These are phyloP conservation scores for Mycena olivaceomarginata DNA, from an alignment of 768 basidiomycete species.

Conservation along the genomic window DNA sequence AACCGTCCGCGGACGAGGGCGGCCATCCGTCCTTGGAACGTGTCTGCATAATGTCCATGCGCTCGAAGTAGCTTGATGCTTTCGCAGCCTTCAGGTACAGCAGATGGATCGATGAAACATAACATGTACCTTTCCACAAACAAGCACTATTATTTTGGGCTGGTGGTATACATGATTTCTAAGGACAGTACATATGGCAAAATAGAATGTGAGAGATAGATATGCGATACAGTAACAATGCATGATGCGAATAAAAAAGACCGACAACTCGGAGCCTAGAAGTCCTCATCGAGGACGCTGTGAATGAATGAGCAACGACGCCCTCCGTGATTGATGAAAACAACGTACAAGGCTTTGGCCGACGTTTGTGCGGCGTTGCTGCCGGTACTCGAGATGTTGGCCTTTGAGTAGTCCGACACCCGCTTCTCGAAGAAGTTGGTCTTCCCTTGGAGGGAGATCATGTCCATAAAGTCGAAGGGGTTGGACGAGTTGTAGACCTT, in stretches of 20 bases:
- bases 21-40: background rate
- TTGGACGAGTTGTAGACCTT: conserved; percentile 74
- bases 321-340: conserved; percentile 7
- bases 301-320: conserved; percentile 32
- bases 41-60: background rate
- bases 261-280: conserved; percentile 44
- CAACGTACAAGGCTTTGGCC: conserved; percentile 57
- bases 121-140: background rate
- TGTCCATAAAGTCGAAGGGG: conserved; percentile 83
- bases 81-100: background rate
- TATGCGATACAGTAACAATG: conserved; percentile 37
- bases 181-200: conserved; percentile 27
- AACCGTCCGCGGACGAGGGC: background rate
- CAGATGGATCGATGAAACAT: no score
- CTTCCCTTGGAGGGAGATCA: conserved; percentile 88
- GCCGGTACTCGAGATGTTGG: conserved; percentile 73
- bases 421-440: conserved; percentile 91
- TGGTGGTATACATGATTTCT: conserved; percentile 30
- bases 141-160: conserved; percentile 6
- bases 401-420: conserved; percentile 80
- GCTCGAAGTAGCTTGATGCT: background rate
- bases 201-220: conserved; percentile 21
- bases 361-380: conserved; percentile 49
- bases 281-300: conserved; percentile 60
- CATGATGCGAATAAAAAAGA: conserved; percentile 25